Evolutionary conservation across 2,329 filamentous ascomycete species (phyloP), one percentile per base, ranked within the genome.

Genomic region (Penicillium sp.): DNA sequence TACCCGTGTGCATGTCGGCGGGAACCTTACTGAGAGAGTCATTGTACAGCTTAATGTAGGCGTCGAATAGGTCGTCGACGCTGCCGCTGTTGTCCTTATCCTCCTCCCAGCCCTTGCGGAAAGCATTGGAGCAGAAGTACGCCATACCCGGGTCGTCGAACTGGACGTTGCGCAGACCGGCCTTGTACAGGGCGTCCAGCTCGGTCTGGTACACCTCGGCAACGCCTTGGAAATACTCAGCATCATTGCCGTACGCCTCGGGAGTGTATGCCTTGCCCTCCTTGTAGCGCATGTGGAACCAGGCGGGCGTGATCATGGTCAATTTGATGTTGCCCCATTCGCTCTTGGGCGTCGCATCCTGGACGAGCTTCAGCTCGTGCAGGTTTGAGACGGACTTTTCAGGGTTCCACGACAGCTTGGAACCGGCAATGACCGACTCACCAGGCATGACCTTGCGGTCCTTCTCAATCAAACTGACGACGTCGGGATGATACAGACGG

Each of bases 11-110:
- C 76, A 90, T 81, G 64, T 90, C 86, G 1, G 74, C 66, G 0
- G 86, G 85, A 1, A 81, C 72, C 58, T 80, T 79, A 62, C 75
- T 73, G 59, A 89, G 75, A 59, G 77, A 82, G 67, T 87, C 82
- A 66, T 90, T 90, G 75, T 90, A 90, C 55, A 89, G 80, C 52
- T 78, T 75, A 64, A 91, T 86, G 71, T 91, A 91, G 13, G 83
- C 80, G 58, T 88, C 85, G 12, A 91, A 78, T 25, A 89, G 81
- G 57, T 86, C 82, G 37, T 88, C 85, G 2, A 86, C 80, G 0
- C 81, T 80, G 65, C 82, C 81, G 41, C 78, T 79, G 66, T 89
- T 89, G 60, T 83, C 78, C 42, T 78, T 71, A 64, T 89, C 87
- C 7, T 78, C 78, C 37, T 79, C 79, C 82, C 84, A 89, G 10